Base-by-base conservation (phyloP, 2,329 filamentous ascomycete genomes). In the Arthrinium puccinioides region DNA sequence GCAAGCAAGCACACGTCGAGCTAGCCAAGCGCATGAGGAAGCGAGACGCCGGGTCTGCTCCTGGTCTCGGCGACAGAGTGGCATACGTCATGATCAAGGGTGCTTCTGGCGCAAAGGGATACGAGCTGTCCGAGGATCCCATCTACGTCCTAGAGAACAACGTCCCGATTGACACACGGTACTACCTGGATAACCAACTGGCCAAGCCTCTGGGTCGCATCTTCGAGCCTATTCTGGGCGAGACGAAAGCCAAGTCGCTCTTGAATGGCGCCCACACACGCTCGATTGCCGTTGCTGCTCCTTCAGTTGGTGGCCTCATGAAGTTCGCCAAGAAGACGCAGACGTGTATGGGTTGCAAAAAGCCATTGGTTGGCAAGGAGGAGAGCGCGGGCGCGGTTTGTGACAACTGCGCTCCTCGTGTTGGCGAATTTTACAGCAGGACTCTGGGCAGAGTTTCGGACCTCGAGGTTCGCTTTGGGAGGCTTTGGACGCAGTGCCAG, bases 321-420 rank as follows among this genome's bases (percentile, higher is more conserved):
- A 96, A 94, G 64, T 98, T 97, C 57, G 77, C 92, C 23, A 96
- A 95, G 68, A 96, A 94, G 69, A 98, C 92, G 4, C 82, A 89
- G 64, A 97, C 92, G 0, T 98, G 92, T 61, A 94, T 98, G 84
- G 92, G 89, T 4, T 98, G 92, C 77, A 98, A 97, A 74, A 96
- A 96, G 62, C 92, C 92, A 4, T 72, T 98, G 34, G 80, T 77
- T 6, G 79, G 79, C 42, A 84, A 86, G 49, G 76, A 84, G 31
- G 90, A 96, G 62, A 79, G 74, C 48, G 76, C 76, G 5, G 90
- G 90, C 5, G 92, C 94, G 0, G 87, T 97, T 11, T 98, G 92
- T 59, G 73, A 78, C 13, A 79, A 95, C 59, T 96, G 92, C 57
- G 76, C 81, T 20, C 84, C 85, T 9, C 78, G 92, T 1, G 79